phyloP scores from a whole-genome alignment of 108 stramenopile species.

The Fragilaria crotonensis region DNA sequence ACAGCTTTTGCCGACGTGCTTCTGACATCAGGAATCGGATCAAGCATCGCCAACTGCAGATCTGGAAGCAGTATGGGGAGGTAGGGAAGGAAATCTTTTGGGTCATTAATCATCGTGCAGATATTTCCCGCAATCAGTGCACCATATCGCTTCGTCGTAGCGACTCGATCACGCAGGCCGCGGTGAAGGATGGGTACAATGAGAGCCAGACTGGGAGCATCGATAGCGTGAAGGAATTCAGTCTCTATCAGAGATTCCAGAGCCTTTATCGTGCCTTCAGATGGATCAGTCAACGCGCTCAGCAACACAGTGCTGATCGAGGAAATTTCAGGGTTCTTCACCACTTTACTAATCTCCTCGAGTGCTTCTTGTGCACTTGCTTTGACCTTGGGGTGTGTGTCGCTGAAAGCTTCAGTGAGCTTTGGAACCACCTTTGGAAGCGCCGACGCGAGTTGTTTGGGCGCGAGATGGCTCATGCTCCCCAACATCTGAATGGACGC shows the following conservation, averaged over 20 bases:
- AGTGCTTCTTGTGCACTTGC: slow-evolving; percentile 85
- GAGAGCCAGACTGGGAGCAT: slow-evolving; percentile 96
- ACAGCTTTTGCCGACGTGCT: slow-evolving; percentile 91
- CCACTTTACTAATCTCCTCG: slow-evolving; percentile 92
- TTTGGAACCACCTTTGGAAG: slow-evolving; percentile 97
- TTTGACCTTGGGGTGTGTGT: slow-evolving; percentile 97
- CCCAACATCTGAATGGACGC: slow-evolving; percentile 96
- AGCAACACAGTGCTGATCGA: slow-evolving; percentile 67
- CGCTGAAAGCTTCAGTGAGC: slow-evolving; percentile 91
- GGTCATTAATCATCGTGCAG: slow-evolving; percentile 93
- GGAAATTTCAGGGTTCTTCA: slow-evolving; percentile 95
- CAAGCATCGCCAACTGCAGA: slow-evolving; percentile 81
- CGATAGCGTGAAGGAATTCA: slow-evolving; percentile 96
- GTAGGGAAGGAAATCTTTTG: slow-evolving; percentile 92
- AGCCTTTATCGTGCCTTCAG: slow-evolving; percentile 56
- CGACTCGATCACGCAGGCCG: slow-evolving; percentile 89
- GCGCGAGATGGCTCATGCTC: slow-evolving; percentile 95
- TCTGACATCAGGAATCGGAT: slow-evolving; percentile 96
- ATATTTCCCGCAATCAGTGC: slow-evolving; percentile 98
- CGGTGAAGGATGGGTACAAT: slow-evolving; percentile 96
- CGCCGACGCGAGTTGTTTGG: slow-evolving; percentile 93
- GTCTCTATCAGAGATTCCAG: slow-evolving; percentile 83
- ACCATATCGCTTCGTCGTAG: slow-evolving; percentile 91
- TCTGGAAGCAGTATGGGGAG: slow-evolving; percentile 88
- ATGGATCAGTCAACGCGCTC: slow-evolving; percentile 90